Base-by-base conservation (phyloP, 768 basidiomycete species). In the Psilocybe cubensis region DNA sequence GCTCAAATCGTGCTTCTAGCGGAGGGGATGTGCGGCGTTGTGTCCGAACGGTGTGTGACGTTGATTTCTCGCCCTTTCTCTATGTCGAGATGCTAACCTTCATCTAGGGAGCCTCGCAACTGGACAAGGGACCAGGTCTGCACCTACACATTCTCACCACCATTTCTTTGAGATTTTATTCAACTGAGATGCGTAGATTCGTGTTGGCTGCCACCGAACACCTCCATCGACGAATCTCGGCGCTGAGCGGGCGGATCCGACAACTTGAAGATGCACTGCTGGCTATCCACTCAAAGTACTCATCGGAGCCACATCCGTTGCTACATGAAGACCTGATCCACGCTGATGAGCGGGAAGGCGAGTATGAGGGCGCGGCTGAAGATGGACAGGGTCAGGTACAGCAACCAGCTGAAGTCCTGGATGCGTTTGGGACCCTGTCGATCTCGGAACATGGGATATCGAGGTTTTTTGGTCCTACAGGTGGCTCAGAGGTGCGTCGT, bases 91-190 rank as follows among this genome's bases (percentile, higher is more conserved):
- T 25, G 12, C 40, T 48, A 11, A 52, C 20, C 9, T 12, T 23
- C 33, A 40, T 25, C 14, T 51, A 88, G 87, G 87, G 21, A 88
- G 86, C 64, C 74, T 91, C n/a, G 82, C 88, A 0, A 90, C 89
- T n/a, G 89, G 89, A 11, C 86, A 91, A 70, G 88, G 88, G 57
- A 89, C 88, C 53, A 81, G 90, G 87, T 84, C 67, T 9, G 68
- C 38, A 18, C 27, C n/a, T n/a, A 10, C 14, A 18, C 33, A 10
- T 18, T 41, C 23, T 54, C 48, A 20, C 43, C 5, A 35, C 27
- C 43, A 14, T n/a, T 20, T 50, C 9, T 51, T 20, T 11, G 20
- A n/a, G n/a, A n/a, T 27, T 7, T 9, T 27, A 29, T 43, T 50
- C 38, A 47, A 14, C n/a, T 17, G 1, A n/a, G 8, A 4, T n/a